phyloP scores from a whole-genome alignment of 1,139 yeast genomes.

The Debaryomyces sp. region DNA sequence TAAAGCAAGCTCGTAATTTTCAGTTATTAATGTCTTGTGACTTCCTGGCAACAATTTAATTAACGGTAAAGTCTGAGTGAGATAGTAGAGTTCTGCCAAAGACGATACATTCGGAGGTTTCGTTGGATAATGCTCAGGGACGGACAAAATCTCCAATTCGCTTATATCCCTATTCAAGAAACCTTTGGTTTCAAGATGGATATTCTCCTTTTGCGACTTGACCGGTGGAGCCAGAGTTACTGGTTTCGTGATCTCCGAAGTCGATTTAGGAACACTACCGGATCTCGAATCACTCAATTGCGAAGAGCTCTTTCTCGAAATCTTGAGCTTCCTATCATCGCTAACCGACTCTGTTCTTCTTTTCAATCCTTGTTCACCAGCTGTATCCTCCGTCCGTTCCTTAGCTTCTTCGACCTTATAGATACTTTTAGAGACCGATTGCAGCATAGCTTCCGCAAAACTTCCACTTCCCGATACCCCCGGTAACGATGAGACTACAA shows the following conservation, averaged over 20 bases:
- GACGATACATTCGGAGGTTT: constrained; percentile 55
- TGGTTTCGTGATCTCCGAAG: not conserved
- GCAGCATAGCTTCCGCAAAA: constrained; percentile 2
- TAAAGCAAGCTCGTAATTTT: constrained; percentile 79
- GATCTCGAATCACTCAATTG: not conserved
- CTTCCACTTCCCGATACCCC: constrained; percentile 1
- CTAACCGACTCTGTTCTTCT: constrained; percentile 4
- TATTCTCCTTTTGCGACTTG: constrained; percentile 22
- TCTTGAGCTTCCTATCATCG: constrained; percentile 1
- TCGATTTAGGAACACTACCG: not conserved
- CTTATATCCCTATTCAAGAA: constrained; percentile 30
- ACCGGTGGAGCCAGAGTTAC: constrained; percentile 14
- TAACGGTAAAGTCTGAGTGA: constrained; percentile 85
- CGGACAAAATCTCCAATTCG: constrained; percentile 40
- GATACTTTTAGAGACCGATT: not conserved
- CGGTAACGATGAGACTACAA: constrained; percentile 1
- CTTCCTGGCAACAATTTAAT: constrained; percentile 81
- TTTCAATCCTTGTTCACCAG: not conserved
- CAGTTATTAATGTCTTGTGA: constrained; percentile 84
- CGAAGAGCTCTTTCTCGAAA: not conserved
- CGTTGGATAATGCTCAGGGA: constrained; percentile 50
- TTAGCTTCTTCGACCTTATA: not conserved
- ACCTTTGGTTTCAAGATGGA: constrained; percentile 24
- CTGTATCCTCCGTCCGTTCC: not conserved
- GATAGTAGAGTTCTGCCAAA: constrained; percentile 80